Evolutionary conservation across 805 yeast species (phyloP).

Genomic region (Naumovozyma baii): DNA sequence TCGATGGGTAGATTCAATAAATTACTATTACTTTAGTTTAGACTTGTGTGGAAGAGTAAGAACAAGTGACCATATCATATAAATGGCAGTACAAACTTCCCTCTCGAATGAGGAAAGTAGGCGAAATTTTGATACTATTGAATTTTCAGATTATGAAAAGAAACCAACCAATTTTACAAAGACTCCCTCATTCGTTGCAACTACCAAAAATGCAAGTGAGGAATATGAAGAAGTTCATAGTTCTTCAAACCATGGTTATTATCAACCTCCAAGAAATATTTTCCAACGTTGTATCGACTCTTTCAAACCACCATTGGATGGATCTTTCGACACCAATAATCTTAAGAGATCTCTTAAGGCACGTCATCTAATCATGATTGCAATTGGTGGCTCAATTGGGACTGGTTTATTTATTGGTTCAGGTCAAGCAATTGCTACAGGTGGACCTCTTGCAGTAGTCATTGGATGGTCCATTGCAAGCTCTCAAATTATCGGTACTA

Average conservation of each 20-base stretch:
- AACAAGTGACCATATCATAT: too few species aligned
- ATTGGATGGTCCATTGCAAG: constrained; percentile 42
- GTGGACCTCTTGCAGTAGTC: constrained; percentile 45
- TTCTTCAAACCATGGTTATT: neutral
- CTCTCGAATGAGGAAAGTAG: neutral
- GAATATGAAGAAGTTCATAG: neutral
- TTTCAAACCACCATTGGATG: constrained; percentile 13
- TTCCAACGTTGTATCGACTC: constrained; percentile 10
- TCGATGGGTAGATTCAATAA: too few species aligned
- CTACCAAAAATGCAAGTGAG: neutral
- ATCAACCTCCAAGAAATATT: constrained; percentile 2
- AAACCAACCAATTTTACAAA: neutral
- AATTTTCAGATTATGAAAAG: neutral
- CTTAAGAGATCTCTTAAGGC: constrained; percentile 13
- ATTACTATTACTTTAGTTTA: too few species aligned
- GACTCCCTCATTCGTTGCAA: neutral
- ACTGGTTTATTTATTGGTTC: constrained; percentile 27
- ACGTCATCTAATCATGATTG: constrained; percentile 25
- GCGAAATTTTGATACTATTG: neutral
- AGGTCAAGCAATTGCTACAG: constrained; percentile 36
- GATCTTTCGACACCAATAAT: constrained; percentile 28
- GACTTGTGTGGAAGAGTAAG: too few species aligned
- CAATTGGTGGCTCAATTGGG: constrained; percentile 28
- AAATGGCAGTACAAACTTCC: neutral
- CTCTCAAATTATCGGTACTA: constrained; percentile 45